A percentile compares a stretch with the other conserved stretches of the same genome.
phyloP scores from a whole-genome alignment of 345 rosid genomes.

The Durio zibethinus region DNA sequence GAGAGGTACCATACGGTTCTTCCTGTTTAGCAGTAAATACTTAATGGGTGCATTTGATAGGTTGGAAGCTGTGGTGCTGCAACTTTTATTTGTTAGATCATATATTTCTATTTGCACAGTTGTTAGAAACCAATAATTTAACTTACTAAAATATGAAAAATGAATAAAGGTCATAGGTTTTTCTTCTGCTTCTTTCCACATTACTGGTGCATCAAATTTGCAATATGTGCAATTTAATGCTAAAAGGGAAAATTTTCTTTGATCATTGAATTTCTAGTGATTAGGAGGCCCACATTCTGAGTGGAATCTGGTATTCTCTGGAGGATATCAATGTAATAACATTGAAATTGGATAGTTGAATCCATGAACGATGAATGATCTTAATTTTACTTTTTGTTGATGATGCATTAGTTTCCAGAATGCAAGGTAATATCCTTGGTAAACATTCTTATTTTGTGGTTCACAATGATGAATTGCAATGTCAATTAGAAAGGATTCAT shows the following conservation, averaged over 20 bases:
- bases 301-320: not conserved
- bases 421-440: not conserved
- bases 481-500: not conserved
- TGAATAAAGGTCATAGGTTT: not conserved
- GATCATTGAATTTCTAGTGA: conserved; percentile 6
- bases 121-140: not conserved
- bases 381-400: not conserved
- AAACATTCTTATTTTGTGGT: not conserved
- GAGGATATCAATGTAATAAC: not conserved
- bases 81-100: not conserved
- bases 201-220: not conserved
- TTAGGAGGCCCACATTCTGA: not conserved
- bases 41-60: not conserved
- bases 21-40: not conserved
- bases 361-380: not conserved
- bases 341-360: not conserved
- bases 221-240: not conserved
- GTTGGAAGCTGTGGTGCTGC: not conserved
- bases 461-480: not conserved
- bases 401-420: not conserved
- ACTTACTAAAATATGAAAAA: conserved; percentile 1
- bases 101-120: not conserved
- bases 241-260: not conserved
- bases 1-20: conserved; percentile 66
- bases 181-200: not conserved